Conservation (phyloP, 1,284 basidiomycete species). For the Lentinula novae-zelandiae region DNA sequence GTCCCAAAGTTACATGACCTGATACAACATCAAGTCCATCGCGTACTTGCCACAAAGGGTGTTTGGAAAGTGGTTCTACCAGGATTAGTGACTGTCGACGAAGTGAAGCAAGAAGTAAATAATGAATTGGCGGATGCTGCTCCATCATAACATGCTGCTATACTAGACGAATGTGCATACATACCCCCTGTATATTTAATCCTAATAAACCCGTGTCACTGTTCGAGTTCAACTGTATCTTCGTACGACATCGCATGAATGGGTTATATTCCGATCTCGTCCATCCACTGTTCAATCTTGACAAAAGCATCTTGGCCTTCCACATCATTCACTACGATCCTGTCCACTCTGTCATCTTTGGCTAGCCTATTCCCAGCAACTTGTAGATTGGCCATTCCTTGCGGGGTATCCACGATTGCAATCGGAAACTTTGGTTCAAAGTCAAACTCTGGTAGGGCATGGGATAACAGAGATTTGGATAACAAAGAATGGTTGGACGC, state of each 20-base stretch:
- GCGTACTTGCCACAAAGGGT: constrained; percentile 53
- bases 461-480: constrained; percentile 31
- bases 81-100: constrained; percentile 47
- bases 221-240: not conserved
- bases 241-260: not conserved
- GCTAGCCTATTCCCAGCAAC: constrained; percentile 31
- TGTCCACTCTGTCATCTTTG: constrained; percentile 33
- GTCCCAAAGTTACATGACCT: constrained; percentile 82
- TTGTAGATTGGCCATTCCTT: constrained; percentile 30
- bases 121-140: constrained; percentile 9
- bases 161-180: not conserved
- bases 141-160: not conserved
- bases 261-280: constrained; percentile 39
- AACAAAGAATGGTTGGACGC: constrained; percentile 36
- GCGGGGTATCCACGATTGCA: constrained; percentile 40
- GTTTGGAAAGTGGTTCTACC: constrained; percentile 70
- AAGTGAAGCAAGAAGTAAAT: constrained; percentile 34
- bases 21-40: constrained; percentile 69
- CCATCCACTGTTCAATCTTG: constrained; percentile 40
- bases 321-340: constrained; percentile 28
- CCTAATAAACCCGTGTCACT: not conserved
- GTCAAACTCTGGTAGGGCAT: constrained; percentile 44
- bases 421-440: constrained; percentile 67
- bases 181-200: not conserved
- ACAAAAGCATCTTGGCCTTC: constrained; percentile 29